phyloP scores from a whole-genome alignment of 495 filamentous ascomycete genomes.

The Melanomma pulvis-pyrius region DNA sequence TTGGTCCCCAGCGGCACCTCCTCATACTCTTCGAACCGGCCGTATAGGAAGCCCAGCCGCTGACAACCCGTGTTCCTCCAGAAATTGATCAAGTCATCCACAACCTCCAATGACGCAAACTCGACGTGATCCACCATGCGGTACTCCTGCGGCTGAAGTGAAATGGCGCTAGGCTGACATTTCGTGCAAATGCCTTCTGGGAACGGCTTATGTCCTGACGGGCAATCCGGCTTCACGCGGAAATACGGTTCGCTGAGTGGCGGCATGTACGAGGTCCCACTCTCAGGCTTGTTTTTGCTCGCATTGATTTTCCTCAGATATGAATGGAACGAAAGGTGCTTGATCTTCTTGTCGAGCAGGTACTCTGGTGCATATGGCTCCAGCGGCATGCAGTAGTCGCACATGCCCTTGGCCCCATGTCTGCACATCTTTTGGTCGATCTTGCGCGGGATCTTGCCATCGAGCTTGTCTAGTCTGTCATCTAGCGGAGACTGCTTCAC shows the following conservation, averaged over 20 bases:
- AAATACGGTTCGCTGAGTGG: slow-evolving; percentile 93
- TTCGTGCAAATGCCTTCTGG: slow-evolving; percentile 99
- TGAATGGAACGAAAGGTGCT: slow-evolving; percentile 94
- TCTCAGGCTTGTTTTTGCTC: slow-evolving; percentile 92
- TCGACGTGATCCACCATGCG: slow-evolving; percentile 99
- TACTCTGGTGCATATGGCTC: slow-evolving; percentile 91
- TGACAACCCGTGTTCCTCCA: slow-evolving; percentile 85
- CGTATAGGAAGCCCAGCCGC: slow-evolving; percentile 87
- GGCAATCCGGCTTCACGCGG: slow-evolving; percentile 83
- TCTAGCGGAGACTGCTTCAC: slow-evolving; percentile 86
- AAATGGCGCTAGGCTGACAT: slow-evolving; percentile 97
- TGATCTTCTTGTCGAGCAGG: slow-evolving; percentile 93
- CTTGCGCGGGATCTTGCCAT: slow-evolving; percentile 86
- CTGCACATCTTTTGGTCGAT: slow-evolving; percentile 87
- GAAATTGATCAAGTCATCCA: slow-evolving; percentile 86
- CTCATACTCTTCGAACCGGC: slow-evolving; percentile 85
- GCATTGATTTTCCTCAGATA: slow-evolving; percentile 93
- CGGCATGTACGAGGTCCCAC: slow-evolving; percentile 90
- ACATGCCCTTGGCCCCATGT: slow-evolving; percentile 96
- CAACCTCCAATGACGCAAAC: slow-evolving; percentile 77
- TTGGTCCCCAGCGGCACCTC: slow-evolving; percentile 94
- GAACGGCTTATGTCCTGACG: slow-evolving; percentile 89
- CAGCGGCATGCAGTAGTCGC: slow-evolving; percentile 97
- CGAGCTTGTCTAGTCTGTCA: slow-evolving; percentile 78
- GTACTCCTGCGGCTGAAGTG: slow-evolving; percentile 86